A percentile compares a stretch with the other conserved stretches of the same genome.
phyloP scores from a whole-genome alignment of 2,329 filamentous ascomycete genomes.

The Talaromyces islandicus region DNA sequence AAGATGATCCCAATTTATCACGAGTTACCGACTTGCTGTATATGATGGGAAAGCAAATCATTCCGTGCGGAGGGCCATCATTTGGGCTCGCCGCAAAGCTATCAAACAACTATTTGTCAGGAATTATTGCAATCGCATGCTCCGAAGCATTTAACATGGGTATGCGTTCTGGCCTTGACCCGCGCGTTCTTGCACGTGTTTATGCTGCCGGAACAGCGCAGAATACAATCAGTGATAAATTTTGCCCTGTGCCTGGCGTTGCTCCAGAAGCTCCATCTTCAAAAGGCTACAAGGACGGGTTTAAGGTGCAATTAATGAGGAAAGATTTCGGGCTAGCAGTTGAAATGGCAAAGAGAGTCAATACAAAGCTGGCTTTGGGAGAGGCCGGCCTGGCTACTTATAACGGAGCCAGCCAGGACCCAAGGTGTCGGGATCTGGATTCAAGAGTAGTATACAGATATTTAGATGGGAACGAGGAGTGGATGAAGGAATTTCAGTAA shows the following conservation, averaged over 20 bases:
- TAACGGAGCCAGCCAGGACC: constrained; percentile 46
- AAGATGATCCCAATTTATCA: constrained; percentile 37
- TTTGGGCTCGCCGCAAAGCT: constrained; percentile 55
- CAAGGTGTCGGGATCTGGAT: constrained; percentile 48
- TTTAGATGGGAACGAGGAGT: constrained; percentile 49
- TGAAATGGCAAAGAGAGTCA: constrained; percentile 49
- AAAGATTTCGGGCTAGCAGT: constrained; percentile 55
- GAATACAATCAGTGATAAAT: constrained; percentile 47
- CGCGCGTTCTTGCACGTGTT: constrained; percentile 47
- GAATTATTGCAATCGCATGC: constrained; percentile 53
- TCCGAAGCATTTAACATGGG: constrained; percentile 57
- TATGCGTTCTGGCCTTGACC: constrained; percentile 53
- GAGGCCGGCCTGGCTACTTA: constrained; percentile 47
- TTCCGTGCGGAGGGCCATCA: constrained; percentile 51
- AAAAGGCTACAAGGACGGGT: constrained; percentile 49
- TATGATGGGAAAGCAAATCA: constrained; percentile 50
- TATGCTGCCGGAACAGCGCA: constrained; percentile 49
- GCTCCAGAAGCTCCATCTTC: constrained; percentile 43
- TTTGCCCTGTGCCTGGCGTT: constrained; percentile 48
- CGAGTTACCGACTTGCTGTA: constrained; percentile 40
- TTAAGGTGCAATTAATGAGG: constrained; percentile 55
- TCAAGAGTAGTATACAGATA: constrained; percentile 54
- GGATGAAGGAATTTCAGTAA: constrained; percentile 23
- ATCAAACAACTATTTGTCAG: constrained; percentile 57
- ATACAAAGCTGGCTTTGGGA: constrained; percentile 46